Evolutionary conservation across 106 monocot genomes (phyloP), one percentile per base, ranked within the genome.

Genomic region (Allium fistulosum): DNA sequence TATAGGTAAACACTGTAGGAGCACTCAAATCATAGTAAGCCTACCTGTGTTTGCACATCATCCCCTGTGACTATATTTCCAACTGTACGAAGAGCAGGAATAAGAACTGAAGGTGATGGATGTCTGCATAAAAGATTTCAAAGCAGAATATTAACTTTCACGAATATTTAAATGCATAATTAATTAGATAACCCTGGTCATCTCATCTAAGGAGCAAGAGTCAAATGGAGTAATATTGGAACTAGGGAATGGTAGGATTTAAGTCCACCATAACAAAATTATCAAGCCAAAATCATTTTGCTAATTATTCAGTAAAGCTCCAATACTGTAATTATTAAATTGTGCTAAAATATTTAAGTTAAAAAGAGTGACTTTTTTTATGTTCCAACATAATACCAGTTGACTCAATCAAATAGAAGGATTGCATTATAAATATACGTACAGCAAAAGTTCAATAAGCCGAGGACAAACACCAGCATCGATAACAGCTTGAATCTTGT

Each of bases 11-110:
- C 37, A 37, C 5, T 37, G 37, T 37, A 37, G 5, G 37, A 37
- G 37, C 37, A 37, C 1, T 5, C 37, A 37, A 22, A 22, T 22
- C 22, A 22, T 22, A 22, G 22, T 1, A 22, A 22, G 22, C 62
- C 9, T 65, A 82, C 81, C 81, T 82, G 81, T 27, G 81, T 82
- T 57, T 82, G 82, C 70, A 14, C 11, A 82, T 82, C 82, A 82
- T 82, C 71, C 22, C 82, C 82, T 56, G 78, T 78, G 13, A 71
- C 78, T 60, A 82, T 82, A 65, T 73, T 79, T 2, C 78, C 78
- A 68, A 79, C 68, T 46, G 68, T 68, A 51, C 68, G 72, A 37
- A 79, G 68, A 55, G 73, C 61, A 72, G 78, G 78, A n/a, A 73
- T 62, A 48, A 79, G 53, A 48, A 79, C 82, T 12, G 78, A 17